Conservation (phyloP, 768 basidiomycete species). For the Mycena polygramma region DNA sequence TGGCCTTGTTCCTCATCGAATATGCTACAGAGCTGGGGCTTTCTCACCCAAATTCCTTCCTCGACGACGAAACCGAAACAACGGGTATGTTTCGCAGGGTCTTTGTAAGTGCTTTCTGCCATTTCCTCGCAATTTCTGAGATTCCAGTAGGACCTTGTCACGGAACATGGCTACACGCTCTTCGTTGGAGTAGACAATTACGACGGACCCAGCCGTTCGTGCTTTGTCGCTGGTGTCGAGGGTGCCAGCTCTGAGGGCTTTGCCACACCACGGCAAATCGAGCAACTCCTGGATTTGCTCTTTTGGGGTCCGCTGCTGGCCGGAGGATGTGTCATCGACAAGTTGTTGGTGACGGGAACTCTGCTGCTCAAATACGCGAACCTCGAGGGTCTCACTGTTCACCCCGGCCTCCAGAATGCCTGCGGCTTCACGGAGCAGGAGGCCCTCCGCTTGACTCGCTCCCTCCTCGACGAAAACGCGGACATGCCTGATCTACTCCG, state of each 20-base stretch:
- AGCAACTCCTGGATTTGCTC: conserved; percentile 8
- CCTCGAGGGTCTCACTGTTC: not conserved
- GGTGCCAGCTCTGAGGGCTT: not conserved
- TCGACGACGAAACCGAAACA: not conserved
- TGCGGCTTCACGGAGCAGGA: conserved; percentile 31
- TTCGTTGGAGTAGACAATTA: conserved; percentile 28
- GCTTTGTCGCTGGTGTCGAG: not conserved
- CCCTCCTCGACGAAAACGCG: not conserved
- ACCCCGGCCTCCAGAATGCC: not conserved
- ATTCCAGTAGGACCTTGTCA: conserved; percentile 17
- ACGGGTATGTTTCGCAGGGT: conserved; percentile 1
- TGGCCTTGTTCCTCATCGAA: conserved; percentile 16
- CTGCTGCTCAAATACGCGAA: not conserved
- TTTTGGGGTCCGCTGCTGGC: conserved; percentile 22
- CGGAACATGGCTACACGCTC: conserved; percentile 11
- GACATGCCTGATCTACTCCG: conserved; percentile 12
- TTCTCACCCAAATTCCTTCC: not conserved
- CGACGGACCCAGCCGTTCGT: conserved; percentile 6
- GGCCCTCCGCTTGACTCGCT: conserved; percentile 1
- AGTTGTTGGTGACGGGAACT: conserved; percentile 27
- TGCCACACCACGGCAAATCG: not conserved
- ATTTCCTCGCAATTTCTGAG: not conserved
- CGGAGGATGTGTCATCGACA: conserved; percentile 19
- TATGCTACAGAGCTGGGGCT: conserved; percentile 23
- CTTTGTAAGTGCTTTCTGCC: conserved; percentile 19